Evolutionary conservation across 2,329 filamentous ascomycete species (phyloP).

Genomic region (Aspergillus neotritici): DNA sequence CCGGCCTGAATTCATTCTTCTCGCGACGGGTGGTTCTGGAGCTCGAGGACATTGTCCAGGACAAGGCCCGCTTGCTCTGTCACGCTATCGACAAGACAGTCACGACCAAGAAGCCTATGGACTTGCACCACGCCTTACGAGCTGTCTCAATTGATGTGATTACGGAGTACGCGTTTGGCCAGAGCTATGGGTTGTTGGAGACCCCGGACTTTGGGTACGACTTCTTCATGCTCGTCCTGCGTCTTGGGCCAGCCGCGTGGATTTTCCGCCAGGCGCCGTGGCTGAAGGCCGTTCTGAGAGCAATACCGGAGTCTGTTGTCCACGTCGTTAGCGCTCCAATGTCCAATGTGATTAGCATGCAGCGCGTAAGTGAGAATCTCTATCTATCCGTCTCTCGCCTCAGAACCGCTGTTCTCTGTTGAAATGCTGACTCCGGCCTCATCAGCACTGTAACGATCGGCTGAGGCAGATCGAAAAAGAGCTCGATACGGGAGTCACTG

Average conservation of each 20-base stretch:
- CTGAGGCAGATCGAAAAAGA: too few species aligned
- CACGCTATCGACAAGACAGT: slow-evolving; percentile 15
- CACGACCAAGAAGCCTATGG: slow-evolving; percentile 9
- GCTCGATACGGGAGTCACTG: too few species aligned
- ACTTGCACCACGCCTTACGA: slow-evolving; percentile 21
- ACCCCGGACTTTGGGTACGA: slow-evolving; percentile 14
- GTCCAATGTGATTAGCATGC: slow-evolving; percentile 13
- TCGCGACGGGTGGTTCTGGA: slow-evolving; percentile 19
- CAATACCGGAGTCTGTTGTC: slow-evolving; percentile 15
- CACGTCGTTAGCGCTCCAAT: slow-evolving; percentile 8
- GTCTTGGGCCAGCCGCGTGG: slow-evolving; percentile 16
- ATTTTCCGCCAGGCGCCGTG: slow-evolving; percentile 20
- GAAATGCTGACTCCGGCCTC: too few species aligned
- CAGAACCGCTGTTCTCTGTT: too few species aligned
- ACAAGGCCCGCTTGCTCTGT: slow-evolving; percentile 19
- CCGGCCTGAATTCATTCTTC: slow-evolving; percentile 28
- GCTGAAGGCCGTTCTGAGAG: slow-evolving; percentile 10
- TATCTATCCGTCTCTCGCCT: too few species aligned
- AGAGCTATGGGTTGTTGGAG: slow-evolving; percentile 16
- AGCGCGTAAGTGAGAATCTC: too few species aligned
- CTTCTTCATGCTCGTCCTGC: slow-evolving; percentile 18
- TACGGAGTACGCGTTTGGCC: slow-evolving; percentile 24
- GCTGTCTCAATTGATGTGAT: slow-evolving; percentile 25
- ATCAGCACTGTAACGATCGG: too few species aligned
- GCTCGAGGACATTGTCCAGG: slow-evolving; percentile 21